phyloP scores from a whole-genome alignment of 2,329 filamentous ascomycete species.

The Exophiala spinifera region DNA sequence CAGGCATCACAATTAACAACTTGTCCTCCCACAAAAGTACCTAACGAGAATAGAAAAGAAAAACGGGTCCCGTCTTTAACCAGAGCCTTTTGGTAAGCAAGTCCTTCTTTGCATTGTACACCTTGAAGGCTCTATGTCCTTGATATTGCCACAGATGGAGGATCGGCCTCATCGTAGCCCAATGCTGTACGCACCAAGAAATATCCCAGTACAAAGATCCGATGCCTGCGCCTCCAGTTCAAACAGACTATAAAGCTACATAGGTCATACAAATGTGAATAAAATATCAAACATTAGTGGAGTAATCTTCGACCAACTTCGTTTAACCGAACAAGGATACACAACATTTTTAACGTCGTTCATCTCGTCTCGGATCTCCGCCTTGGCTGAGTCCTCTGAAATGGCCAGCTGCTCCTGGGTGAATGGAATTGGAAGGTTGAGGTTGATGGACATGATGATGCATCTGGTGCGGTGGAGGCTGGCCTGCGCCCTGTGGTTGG shows the following conservation, averaged over 20 bases:
- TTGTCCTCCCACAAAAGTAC: too few relatives aligned
- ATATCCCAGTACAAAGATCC: neutral
- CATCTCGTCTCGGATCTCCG: constrained; percentile 19
- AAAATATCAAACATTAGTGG: neutral
- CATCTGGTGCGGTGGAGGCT: constrained; percentile 3
- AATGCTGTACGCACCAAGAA: too few relatives aligned
- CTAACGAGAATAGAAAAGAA: too few relatives aligned
- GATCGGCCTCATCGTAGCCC: too few relatives aligned
- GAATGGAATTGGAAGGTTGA: constrained; percentile 11
- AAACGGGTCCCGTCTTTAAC: too few relatives aligned
- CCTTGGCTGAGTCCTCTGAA: constrained; percentile 19
- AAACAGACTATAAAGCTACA: neutral
- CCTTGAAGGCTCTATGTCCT: too few relatives aligned
- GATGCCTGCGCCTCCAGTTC: neutral
- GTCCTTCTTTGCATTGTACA: too few relatives aligned
- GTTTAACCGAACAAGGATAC: neutral
- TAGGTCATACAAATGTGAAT: constrained; percentile 1
- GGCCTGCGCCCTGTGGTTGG: neutral
- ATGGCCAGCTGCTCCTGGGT: constrained; percentile 16
- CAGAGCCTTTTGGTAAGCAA: too few relatives aligned
- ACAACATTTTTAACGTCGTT: constrained; percentile 12
- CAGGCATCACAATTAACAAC: neutral
- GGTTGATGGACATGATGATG: constrained; percentile 19
- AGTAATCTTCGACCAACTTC: neutral
- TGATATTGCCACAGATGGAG: too few relatives aligned